Evolutionary conservation across 805 yeast genomes (phyloP).

Genomic region (Hanseniaspora vineae): DNA sequence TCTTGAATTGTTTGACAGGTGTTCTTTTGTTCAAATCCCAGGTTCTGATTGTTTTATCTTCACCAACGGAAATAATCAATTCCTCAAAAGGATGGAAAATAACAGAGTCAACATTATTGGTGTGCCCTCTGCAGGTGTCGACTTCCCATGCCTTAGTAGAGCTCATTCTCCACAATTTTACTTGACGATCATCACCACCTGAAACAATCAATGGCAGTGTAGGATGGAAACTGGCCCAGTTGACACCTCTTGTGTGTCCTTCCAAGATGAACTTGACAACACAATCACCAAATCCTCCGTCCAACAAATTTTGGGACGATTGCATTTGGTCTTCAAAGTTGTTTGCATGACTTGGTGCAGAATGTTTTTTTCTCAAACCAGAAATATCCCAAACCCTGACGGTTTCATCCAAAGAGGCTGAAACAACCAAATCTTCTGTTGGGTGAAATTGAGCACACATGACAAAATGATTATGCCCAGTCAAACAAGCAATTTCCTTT

Average conservation of each 20-base stretch:
- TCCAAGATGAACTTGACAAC: slow-evolving; percentile 90
- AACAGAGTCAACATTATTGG: slow-evolving; percentile 80
- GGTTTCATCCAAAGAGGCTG: slow-evolving; percentile 95
- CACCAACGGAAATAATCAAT: slow-evolving; percentile 82
- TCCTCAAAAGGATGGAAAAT: slow-evolving; percentile 91
- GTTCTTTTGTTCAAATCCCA: slow-evolving; percentile 95
- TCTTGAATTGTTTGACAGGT: slow-evolving; percentile 84
- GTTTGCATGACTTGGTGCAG: slow-evolving; percentile 50
- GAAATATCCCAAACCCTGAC: slow-evolving; percentile 98
- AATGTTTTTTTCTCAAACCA: slow-evolving; percentile 87
- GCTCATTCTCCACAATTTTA: slow-evolving; percentile 94
- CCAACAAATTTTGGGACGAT: slow-evolving; percentile 59
- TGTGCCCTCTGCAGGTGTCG: slow-evolving; percentile 96
- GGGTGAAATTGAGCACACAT: slow-evolving; percentile 98
- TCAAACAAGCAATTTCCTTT: slow-evolving; percentile 89
- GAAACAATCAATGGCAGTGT: slow-evolving; percentile 88
- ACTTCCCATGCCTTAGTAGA: slow-evolving; percentile 99
- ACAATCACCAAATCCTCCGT: slow-evolving; percentile 93
- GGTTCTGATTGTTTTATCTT: slow-evolving; percentile 89
- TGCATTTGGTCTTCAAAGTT: slow-evolving; percentile 31
- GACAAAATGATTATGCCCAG: slow-evolving; percentile 97
- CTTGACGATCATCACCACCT: slow-evolving; percentile 91
- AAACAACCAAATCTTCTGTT: slow-evolving; percentile 82
- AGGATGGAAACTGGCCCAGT: slow-evolving; percentile 98
- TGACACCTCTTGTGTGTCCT: slow-evolving; percentile 97